Evolutionary conservation across 1,139 yeast species (phyloP).

Genomic region (Meyerozyma smithsonii): DNA sequence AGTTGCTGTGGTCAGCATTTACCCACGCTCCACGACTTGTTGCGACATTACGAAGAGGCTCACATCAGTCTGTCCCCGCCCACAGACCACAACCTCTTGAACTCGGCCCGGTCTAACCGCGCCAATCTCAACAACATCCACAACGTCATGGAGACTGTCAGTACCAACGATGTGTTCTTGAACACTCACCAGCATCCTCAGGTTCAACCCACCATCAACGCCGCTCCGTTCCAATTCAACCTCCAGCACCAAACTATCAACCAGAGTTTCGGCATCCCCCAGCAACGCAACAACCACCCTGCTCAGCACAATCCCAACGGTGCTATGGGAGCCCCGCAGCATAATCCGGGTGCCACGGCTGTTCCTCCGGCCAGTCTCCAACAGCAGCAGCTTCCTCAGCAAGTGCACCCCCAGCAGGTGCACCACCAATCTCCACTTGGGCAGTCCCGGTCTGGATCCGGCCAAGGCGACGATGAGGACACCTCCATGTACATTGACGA

Average conservation of each 20-base stretch:
- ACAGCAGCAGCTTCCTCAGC: conserved; percentile 14
- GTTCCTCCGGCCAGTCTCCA: conserved; percentile 5
- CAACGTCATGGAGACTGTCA: conserved; percentile 64
- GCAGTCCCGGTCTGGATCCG: conserved; percentile 6
- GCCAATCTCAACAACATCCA: conserved; percentile 39
- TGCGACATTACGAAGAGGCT: conserved; percentile 94
- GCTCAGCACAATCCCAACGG: conserved; percentile 7
- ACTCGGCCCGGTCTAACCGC: conserved; percentile 31
- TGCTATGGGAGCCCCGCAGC: conserved; percentile 1
- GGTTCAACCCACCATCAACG: conserved; percentile 12
- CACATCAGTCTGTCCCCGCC: conserved; percentile 80
- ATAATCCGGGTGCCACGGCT: conserved; percentile 4
- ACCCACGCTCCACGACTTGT: conserved; percentile 88
- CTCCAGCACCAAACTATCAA: conserved; percentile 19
- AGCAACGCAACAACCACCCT: conserved; percentile 8
- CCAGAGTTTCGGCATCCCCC: conserved; percentile 9
- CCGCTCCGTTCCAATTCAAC: conserved; percentile 17
- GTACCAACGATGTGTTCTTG: conserved; percentile 86
- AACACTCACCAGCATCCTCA: conserved; percentile 25
- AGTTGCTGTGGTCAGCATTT: conserved; percentile 90
- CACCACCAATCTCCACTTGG: conserved; percentile 7
- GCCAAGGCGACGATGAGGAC: conserved; percentile 31
- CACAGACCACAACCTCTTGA: conserved; percentile 28
- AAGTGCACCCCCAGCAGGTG: conserved; percentile 15
- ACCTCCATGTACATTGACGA: conserved; percentile 74